Percentiles rank a stretch among this genome's conserved stretches.
These are phyloP conservation scores for Dillenia turbinata DNA, from an alignment of 164 flowering plant genomes.

Conservation along the genomic window DNA sequence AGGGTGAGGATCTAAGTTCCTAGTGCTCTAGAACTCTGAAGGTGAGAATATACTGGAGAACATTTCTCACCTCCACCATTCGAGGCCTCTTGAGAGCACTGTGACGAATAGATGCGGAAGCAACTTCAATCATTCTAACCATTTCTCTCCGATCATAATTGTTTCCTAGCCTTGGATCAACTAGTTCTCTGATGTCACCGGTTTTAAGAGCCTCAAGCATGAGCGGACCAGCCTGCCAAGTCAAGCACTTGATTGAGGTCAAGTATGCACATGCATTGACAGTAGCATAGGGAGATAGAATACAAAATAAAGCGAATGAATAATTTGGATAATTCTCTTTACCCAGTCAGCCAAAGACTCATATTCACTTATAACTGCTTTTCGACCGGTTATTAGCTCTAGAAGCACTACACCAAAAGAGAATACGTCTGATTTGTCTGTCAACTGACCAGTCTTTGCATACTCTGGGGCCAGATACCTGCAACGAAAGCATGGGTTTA, in stretches of 20 bases:
- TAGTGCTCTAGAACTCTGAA: not conserved
- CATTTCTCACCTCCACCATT: constrained; percentile 48
- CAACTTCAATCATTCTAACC: constrained; percentile 61
- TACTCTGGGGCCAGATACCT: constrained; percentile 91
- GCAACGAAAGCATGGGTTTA: constrained; percentile 12
- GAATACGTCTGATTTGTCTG: constrained; percentile 84
- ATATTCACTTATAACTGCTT: constrained; percentile 68
- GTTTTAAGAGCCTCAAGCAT: constrained; percentile 45
- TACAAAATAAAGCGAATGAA: not conserved
- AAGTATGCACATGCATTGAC: not conserved
- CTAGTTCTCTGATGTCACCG: constrained; percentile 39
- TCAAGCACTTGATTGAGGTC: not conserved
- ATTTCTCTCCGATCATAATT: constrained; percentile 50
- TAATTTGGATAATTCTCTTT: constrained; percentile 6
- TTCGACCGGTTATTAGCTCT: constrained; percentile 72
- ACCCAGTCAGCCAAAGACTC: constrained; percentile 89
- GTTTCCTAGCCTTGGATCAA: constrained; percentile 53
- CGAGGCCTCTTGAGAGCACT: constrained; percentile 66
- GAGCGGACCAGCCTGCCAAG: constrained; percentile 63
- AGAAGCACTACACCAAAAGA: constrained; percentile 83
- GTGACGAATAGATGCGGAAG: constrained; percentile 72
- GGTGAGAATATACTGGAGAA: not conserved
- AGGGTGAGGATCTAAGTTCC: not conserved
- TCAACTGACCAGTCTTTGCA: constrained; percentile 78
- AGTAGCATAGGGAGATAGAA: not conserved